Conservation (phyloP, 2,329 filamentous ascomycete species). For the Diaporthe destruens region DNA sequence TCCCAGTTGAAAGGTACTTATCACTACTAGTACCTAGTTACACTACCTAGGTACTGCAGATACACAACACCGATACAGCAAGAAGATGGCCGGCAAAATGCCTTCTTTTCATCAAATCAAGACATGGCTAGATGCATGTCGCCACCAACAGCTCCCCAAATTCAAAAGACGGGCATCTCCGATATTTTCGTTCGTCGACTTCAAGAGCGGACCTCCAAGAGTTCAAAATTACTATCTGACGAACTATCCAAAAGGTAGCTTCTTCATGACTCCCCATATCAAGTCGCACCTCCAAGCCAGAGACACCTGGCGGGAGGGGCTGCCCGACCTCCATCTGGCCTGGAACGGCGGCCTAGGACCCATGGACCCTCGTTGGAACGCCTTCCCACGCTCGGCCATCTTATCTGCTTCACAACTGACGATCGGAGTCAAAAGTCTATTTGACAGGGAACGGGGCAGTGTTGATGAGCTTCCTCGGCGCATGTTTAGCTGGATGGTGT, state of each 20-base stretch:
- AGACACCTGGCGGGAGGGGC: background rate
- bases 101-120: background rate
- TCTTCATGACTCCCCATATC: background rate
- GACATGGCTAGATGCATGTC: background rate
- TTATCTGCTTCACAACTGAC: background rate
- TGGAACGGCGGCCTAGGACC: background rate
- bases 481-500: background rate
- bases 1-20: no score
- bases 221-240: no score
- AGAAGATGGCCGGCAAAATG: background rate
- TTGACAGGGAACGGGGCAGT: rapidly evolving
- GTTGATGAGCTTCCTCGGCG: background rate
- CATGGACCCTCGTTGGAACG: background rate
- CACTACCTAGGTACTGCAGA: background rate
- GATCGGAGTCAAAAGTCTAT: background rate
- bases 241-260: background rate
- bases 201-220: no score
- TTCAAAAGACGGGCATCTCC: background rate
- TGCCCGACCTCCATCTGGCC: background rate
- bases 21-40: no score
- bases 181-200: background rate
- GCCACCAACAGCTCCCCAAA: background rate
- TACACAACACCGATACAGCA: background rate
- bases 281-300: background rate
- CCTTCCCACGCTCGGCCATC: background rate